Base-by-base conservation (phyloP, 345 rosid species). In the Corymbia maculata region DNA sequence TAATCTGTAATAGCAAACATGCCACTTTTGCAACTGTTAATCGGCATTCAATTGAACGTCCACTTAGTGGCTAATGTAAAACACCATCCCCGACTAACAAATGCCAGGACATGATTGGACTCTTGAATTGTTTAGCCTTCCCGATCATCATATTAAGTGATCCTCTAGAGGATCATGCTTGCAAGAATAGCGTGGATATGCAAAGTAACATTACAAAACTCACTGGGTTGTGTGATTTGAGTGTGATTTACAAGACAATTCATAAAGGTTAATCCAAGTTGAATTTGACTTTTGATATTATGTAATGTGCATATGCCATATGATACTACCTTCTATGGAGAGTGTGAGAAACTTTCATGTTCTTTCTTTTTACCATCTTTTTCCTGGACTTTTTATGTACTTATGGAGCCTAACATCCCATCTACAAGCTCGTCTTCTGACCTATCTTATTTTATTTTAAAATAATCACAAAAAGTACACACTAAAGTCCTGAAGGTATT, bases 61-160 rank as follows among this genome's bases (percentile, higher is more conserved):
- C 15, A 61, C 11, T 61, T 12, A 0, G 15, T 0, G 68, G 0
- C 16, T 1, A 61, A 28, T 61, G 30, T 59, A 24, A 13, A 57
- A 59, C n/a, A 59, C 11, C 6, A 6, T 24, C 66, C 24, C 13
- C 13, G n/a, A 10, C 66, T 57, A 10, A 24, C 64, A 57, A 57
- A 57, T 6, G 64, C 64, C n/a, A 57, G 64, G 28, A 57, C 13
- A 5, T 4, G n/a, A 57, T 24, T 57, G 64, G 64, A 57, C 13
- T 22, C 64, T 57, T 57, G 64, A 57, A 57, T 26, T 26, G 28
- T n/a, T 57, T 57, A 36, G 13, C 64, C n/a, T 57, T 57, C 64
- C 59, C 59, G 59, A 53, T 21, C 7, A 53, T 53, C 5, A 10
- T 22, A 57, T 57, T 57, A 57, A 57, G 64, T 13, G 64, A 57